These are phyloP conservation scores for Fragilaria crotonensis DNA, from an alignment of 108 stramenopile genomes.

Conservation along the genomic window DNA sequence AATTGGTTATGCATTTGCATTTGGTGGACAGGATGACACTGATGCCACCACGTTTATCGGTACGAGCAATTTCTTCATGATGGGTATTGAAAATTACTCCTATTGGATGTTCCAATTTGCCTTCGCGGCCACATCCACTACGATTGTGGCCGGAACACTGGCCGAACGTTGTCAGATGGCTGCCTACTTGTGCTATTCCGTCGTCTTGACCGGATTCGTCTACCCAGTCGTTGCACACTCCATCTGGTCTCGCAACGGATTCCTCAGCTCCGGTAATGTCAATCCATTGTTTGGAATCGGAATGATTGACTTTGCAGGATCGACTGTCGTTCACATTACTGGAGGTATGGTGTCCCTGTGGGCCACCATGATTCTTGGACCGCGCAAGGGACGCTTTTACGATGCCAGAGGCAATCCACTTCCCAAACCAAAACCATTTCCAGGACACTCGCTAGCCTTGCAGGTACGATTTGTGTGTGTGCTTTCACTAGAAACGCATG, in stretches of 20 bases:
- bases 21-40: slow-evolving; percentile 41
- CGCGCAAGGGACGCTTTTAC: slow-evolving; percentile 80
- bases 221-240: slow-evolving; percentile 85
- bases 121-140: slow-evolving; percentile 79
- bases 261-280: slow-evolving; percentile 35
- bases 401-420: slow-evolving; percentile 53
- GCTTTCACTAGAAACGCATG: background rate
- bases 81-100: slow-evolving; percentile 59
- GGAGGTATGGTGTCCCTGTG: slow-evolving; percentile 80
- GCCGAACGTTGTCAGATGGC: slow-evolving; percentile 92
- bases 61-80: slow-evolving; percentile 78
- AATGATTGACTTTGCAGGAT: slow-evolving; percentile 89
- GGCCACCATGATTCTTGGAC: slow-evolving; percentile 76
- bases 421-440: slow-evolving; percentile 50
- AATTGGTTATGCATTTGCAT: slow-evolving; percentile 77
- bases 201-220: slow-evolving; percentile 72
- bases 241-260: slow-evolving; percentile 70
- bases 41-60: slow-evolving; percentile 50
- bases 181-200: slow-evolving; percentile 78
- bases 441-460: slow-evolving; percentile 70
- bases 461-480: slow-evolving; percentile 35
- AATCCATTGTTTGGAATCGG: slow-evolving; percentile 43
- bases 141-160: slow-evolving; percentile 91
- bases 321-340: slow-evolving; percentile 87
- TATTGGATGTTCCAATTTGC: slow-evolving; percentile 85